Evolutionary conservation across 352 stramenopile species (phyloP).

Genomic region (Pythium dissotocum): DNA sequence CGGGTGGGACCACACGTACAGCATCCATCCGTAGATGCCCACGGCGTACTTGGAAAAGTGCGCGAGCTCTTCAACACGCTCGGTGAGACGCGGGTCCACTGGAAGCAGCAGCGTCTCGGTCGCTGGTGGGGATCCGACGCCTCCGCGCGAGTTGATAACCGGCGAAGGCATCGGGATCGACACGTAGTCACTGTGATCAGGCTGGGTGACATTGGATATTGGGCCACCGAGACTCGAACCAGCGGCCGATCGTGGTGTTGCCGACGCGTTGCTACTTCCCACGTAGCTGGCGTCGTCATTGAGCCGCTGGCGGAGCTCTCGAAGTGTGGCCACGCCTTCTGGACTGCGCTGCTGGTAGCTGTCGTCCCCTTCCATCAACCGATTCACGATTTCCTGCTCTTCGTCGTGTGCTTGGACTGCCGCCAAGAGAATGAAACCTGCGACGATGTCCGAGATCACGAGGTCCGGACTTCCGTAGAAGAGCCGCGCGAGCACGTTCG

Average conservation of each 20-base stretch:
- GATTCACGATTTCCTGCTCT: constrained; percentile 27
- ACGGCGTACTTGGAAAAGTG: constrained; percentile 86
- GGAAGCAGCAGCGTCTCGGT: constrained; percentile 42
- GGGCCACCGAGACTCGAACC: constrained; percentile 5
- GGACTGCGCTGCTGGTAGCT: constrained; percentile 1
- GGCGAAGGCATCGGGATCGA: constrained; percentile 53
- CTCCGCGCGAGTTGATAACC: background rate
- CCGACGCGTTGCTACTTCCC: constrained; percentile 16
- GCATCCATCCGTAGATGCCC: constrained; percentile 89
- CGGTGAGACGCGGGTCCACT: constrained; percentile 47
- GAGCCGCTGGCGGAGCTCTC: constrained; percentile 51
- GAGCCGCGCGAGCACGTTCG: constrained; percentile 79
- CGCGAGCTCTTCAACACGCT: constrained; percentile 63
- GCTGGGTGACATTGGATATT: background rate
- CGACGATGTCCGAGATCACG: constrained; percentile 87
- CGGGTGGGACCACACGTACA: constrained; percentile 89
- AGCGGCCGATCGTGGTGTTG: constrained; percentile 1
- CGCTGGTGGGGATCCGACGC: constrained; percentile 25
- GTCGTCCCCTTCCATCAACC: constrained; percentile 31
- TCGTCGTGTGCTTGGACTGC: constrained; percentile 84
- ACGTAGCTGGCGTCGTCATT: constrained; percentile 23
- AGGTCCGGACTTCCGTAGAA: constrained; percentile 88
- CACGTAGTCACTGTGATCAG: constrained; percentile 34
- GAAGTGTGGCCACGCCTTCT: constrained; percentile 44
- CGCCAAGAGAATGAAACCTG: constrained; percentile 78